Percentiles rank a stretch among this genome's conserved stretches.
Conservation (phyloP, 1,139 yeast genomes). For the Protomyces lactucae-debilis region DNA sequence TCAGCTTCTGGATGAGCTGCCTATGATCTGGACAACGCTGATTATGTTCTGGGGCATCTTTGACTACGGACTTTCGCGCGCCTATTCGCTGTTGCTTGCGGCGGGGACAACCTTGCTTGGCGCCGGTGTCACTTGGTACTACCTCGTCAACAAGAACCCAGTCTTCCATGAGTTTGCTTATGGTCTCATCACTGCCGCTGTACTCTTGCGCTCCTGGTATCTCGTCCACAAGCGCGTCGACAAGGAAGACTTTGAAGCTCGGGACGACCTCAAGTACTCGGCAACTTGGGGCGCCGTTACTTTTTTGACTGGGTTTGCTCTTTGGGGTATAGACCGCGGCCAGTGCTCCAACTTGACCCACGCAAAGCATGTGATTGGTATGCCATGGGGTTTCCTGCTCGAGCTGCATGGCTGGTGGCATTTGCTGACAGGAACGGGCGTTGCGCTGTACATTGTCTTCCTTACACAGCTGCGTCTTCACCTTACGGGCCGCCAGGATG, state of each 20-base stretch:
- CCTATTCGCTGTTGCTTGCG: constrained; percentile 41
- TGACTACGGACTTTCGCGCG: constrained; percentile 52
- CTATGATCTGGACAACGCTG: constrained; percentile 97
- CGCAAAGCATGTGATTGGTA: constrained; percentile 64
- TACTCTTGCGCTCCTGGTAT: constrained; percentile 53
- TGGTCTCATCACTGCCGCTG: constrained; percentile 57
- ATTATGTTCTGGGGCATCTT: constrained; percentile 89
- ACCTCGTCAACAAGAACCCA: constrained; percentile 69
- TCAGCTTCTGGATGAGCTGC: constrained; percentile 89
- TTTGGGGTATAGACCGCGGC: constrained; percentile 85
- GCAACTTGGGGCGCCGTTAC: constrained; percentile 58
- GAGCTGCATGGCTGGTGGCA: constrained; percentile 44
- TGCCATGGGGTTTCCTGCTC: constrained; percentile 80
- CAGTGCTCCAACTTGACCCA: constrained; percentile 62
- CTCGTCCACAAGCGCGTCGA: constrained; percentile 51
- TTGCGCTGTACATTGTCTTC: constrained; percentile 58
- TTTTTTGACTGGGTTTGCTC: constrained; percentile 65
- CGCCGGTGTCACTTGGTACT: constrained; percentile 63
- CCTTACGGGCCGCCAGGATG: constrained; percentile 50
- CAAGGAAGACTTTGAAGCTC: constrained; percentile 45
- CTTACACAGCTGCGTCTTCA: constrained; percentile 64
- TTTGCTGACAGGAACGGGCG: constrained; percentile 42
- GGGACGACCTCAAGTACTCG: constrained; percentile 49
- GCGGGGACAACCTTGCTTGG: constrained; percentile 43
- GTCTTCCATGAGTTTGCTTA: constrained; percentile 81